Evolutionary conservation across 192 early-diverging fungal species (phyloP).

Genomic region (Coemansia sp.): DNA sequence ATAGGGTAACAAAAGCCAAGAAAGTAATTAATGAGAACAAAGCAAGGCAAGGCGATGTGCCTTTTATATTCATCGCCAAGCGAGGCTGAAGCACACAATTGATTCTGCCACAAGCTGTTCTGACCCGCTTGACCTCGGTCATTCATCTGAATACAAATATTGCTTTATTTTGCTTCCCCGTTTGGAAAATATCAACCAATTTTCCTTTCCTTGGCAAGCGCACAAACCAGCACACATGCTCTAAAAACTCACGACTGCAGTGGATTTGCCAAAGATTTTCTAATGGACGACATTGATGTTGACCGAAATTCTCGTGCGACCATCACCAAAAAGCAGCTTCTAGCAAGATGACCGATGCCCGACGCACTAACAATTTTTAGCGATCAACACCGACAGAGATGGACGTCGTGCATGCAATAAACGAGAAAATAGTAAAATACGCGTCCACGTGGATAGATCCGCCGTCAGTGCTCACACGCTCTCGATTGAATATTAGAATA

Average conservation of each 20-base stretch:
- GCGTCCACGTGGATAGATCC: background rate
- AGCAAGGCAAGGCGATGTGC: background rate
- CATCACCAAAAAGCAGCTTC: background rate
- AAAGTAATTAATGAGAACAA: slow-evolving; percentile 2
- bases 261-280: background rate
- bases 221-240: background rate
- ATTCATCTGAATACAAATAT: too few relatives aligned
- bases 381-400: background rate
- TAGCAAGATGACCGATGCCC: background rate
- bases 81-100: background rate
- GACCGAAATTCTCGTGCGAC: background rate
- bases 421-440: background rate
- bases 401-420: background rate
- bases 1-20: background rate
- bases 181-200: too few relatives aligned
- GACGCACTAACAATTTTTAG: background rate
- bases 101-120: background rate
- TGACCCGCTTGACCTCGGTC: too few relatives aligned
- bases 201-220: background rate
- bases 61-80: background rate
- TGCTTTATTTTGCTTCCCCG: too few relatives aligned
- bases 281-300: background rate
- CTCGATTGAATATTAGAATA: background rate
- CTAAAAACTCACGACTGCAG: background rate
- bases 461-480: background rate